Evolutionary conservation across 352 stramenopile genomes (phyloP), one percentile per base, ranked within the genome.

Genomic region (Phytopythium aichiense): DNA sequence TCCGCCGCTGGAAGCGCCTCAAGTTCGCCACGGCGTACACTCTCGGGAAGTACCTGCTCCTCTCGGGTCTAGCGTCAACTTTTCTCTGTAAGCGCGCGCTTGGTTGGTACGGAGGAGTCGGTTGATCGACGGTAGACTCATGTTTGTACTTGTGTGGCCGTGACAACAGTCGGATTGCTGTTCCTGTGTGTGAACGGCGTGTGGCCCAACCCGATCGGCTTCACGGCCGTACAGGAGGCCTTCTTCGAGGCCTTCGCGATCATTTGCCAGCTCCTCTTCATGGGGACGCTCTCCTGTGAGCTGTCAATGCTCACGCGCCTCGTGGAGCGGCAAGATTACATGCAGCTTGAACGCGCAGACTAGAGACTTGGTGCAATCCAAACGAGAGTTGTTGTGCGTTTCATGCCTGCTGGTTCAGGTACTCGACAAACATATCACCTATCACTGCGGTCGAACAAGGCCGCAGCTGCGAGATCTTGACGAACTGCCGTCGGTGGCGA

Each of bases 251-350:
- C 86, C 4, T 75, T 91, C 51, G 84, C 87, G 3, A 94, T 95
- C 65, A 71, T 94, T 18, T 95, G 83, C 45, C 87, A 95, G 60
- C 72, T 95, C n/a, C 65, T 95, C 22, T 95, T 89, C 73, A 92
- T 95, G 80, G 87, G 87, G 15, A 95, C 87, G 53, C 61, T 92
- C 1, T 90, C 81, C 5, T 89, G 83, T 52, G 87, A 95, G 60
- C 63, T 92, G 23, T 69, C 81, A 15, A 67, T 73, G 55, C 77
- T 94, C 53, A 71, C 73, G 33, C 67, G 67, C 9, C 70, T 88
- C 42, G 77, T 92, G 43, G 81, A 94, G 50, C 66, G 76, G 31
- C 79, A 65, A 48, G 79, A 92, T 60, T 89, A 91, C 60, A 55
- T 72, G 40, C 70, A 86, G 37, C 60, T 91, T 55, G 78, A 88